Evolutionary conservation across 495 filamentous ascomycete genomes (phyloP).

Genomic region (Mytilinidion resinicola): DNA sequence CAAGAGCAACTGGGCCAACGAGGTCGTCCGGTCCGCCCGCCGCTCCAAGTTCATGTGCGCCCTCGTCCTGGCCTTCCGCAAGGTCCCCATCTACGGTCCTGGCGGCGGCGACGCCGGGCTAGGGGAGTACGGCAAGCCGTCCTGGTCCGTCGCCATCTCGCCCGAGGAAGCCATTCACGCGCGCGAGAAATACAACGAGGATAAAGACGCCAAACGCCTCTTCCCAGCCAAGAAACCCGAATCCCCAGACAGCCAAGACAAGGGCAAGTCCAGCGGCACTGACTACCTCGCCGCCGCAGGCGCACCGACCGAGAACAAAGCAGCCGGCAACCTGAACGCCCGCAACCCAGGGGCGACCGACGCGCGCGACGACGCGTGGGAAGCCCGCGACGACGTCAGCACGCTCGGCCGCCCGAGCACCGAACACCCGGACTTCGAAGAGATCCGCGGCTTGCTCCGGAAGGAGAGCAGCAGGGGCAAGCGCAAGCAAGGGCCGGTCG

Average conservation of each 20-base stretch:
- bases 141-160: conserved; percentile 65
- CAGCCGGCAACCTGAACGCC: conserved; percentile 41
- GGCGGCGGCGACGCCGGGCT: conserved; percentile 63
- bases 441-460: conserved; percentile 22
- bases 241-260: conserved; percentile 4
- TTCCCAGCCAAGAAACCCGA: conserved; percentile 44
- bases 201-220: conserved; percentile 58
- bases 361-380: conserved; percentile 34
- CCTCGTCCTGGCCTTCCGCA: conserved; percentile 75
- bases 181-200: conserved; percentile 52
- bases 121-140: conserved; percentile 62
- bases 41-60: conserved; percentile 97
- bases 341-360: conserved; percentile 41
- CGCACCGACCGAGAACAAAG: conserved; percentile 38
- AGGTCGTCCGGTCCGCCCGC: conserved; percentile 70
- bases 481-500: conserved; percentile 16
- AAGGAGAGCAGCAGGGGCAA: conserved; percentile 22
- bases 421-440: conserved; percentile 25
- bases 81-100: conserved; percentile 78
- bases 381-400: conserved; percentile 29
- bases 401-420: conserved; percentile 28
- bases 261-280: conserved; percentile 26
- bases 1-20: conserved; percentile 95
- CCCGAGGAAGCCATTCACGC: conserved; percentile 56
- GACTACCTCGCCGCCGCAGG: conserved; percentile 27